phyloP scores from a whole-genome alignment of 2,329 filamentous ascomycete genomes.

The Orbilia blumenaviensis region DNA sequence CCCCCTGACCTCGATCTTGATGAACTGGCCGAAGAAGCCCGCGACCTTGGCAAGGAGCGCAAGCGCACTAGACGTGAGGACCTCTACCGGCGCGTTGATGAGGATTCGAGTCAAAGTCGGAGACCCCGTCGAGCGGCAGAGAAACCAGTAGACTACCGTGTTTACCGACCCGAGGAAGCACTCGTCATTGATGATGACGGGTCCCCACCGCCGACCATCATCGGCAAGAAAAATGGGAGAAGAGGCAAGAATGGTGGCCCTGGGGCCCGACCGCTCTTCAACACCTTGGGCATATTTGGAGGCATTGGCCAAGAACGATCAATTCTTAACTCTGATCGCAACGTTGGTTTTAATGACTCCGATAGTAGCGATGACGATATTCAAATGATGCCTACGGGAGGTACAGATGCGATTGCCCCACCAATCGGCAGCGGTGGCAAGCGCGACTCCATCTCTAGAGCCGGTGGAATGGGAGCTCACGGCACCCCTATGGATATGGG shows the following conservation, averaged over 20 bases:
- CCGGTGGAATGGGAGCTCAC: conserved; percentile 52
- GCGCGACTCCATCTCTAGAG: conserved; percentile 60
- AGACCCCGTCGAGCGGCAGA: conserved; percentile 64
- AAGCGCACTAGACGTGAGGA: conserved; percentile 65
- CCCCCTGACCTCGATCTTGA: conserved; percentile 66
- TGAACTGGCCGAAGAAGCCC: conserved; percentile 73
- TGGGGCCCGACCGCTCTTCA: conserved; percentile 81
- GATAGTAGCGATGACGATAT: conserved; percentile 96
- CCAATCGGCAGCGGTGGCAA: conserved; percentile 55
- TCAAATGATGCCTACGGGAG: conserved; percentile 67
- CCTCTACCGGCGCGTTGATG: conserved; percentile 69
- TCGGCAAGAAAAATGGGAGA: conserved; percentile 71
- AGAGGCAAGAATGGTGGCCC: conserved; percentile 70
- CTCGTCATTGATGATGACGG: conserved; percentile 78
- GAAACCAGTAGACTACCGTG: conserved; percentile 83
- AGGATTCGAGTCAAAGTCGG: conserved; percentile 66
- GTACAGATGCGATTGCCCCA: conserved; percentile 24
- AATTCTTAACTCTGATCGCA: conserved; percentile 75
- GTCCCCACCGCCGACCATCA: conserved; percentile 73
- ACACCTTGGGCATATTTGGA: conserved; percentile 91
- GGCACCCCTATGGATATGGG: conserved; percentile 70
- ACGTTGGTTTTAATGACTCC: conserved; percentile 79
- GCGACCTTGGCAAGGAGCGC: conserved; percentile 69
- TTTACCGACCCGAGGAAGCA: conserved; percentile 77
- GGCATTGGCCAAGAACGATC: conserved; percentile 77